Base-by-base conservation (phyloP, 257 asterid species). In the Jacaranda copaia region DNA sequence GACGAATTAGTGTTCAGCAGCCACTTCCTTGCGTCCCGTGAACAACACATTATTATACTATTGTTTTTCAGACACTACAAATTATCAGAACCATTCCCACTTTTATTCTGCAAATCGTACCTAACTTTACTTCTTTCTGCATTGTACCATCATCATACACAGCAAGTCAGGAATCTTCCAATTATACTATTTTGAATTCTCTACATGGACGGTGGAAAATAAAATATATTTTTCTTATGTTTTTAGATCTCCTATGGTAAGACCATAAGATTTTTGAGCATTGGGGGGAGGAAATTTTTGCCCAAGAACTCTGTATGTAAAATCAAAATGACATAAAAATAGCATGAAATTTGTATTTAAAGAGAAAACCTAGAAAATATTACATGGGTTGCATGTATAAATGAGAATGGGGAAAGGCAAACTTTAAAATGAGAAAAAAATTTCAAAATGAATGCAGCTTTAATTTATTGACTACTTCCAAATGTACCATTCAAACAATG, bases 1-100 rank as follows among this genome's bases (percentile, higher is more conserved):
- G 91, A 85, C 91, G 88, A 85, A 85, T 79, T 87, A 83, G 88
- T 74, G 84, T 87, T 85, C 89, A 83, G 82, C 85, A 79, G 46
- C 77, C 59, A 63, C 81, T 84, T 53, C 72, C 59, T 76, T 64
- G 78, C 74, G 64, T 60, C 79, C 64, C 82, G 81, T 76, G 73
- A 73, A 68, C 78, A 57, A 72, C 68, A 42, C 8, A 42, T 42
- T 42, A 42, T 42, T 42, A 42, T 42, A 25, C 8, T 42, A 8
- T 6, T 42, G 8, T 42, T 42, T 42, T 6, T 6, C 8, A 6
- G 32, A 60, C 45, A 57, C 9, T 59, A 2, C 48, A 68, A 57
- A 49, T 42, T 72, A 48, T 59, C 6, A 19, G 5, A 12, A 39
- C 15, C 57, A 52, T 5, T 35, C 38, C 39, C 42, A 1, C 58